Conservation (phyloP, 345 rosid genomes). For the Sonneratia caseolaris region DNA sequence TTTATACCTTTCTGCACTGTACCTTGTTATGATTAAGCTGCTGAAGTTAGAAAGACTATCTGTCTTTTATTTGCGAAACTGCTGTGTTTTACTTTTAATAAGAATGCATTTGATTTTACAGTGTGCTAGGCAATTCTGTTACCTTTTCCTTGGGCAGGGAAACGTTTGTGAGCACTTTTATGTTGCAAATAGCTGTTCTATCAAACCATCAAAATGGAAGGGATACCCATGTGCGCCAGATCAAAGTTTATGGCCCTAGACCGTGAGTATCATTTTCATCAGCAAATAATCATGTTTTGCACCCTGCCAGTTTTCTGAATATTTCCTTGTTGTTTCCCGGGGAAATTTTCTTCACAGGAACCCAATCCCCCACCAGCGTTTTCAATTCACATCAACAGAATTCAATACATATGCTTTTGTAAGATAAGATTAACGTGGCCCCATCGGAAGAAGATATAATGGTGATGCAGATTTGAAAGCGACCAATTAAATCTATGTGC, state of each 20-base stretch:
- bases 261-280: slow-evolving; percentile 26
- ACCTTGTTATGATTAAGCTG: neutral
- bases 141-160: slow-evolving; percentile 41
- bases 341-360: slow-evolving; percentile 33
- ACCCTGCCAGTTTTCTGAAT: neutral
- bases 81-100: neutral
- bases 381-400: slow-evolving; percentile 78
- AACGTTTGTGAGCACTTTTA: slow-evolving; percentile 78
- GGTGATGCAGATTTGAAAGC: neutral
- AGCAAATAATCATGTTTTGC: neutral
- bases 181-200: slow-evolving; percentile 75
- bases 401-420: slow-evolving; percentile 59
- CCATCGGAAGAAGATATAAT: neutral
- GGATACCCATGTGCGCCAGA: slow-evolving; percentile 84
- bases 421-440: slow-evolving; percentile 25
- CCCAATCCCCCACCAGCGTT: slow-evolving; percentile 76
- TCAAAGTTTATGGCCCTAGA: slow-evolving; percentile 84
- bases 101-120: neutral
- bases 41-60: neutral
- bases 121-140: neutral
- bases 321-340: neutral
- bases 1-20: neutral
- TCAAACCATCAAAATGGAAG: slow-evolving; percentile 85
- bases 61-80: neutral
- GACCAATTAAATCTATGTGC: neutral